These are phyloP conservation scores for Brassica balearica DNA, from an alignment of 441 rosid genomes.

Conservation along the genomic window DNA sequence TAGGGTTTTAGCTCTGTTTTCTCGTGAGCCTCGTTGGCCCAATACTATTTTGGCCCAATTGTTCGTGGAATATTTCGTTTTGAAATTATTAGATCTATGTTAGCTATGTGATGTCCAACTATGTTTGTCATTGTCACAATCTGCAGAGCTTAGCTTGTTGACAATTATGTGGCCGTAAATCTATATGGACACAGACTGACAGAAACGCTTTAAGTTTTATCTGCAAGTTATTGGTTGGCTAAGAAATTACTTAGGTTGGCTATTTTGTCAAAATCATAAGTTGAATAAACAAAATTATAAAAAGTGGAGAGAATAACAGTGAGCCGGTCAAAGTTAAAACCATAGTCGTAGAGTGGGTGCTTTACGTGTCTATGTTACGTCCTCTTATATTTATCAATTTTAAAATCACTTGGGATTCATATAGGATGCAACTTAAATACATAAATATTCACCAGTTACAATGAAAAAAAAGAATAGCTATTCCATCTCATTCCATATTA, in stretches of 20 bases:
- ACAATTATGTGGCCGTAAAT: constrained; percentile 12
- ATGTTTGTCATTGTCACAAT: neutral
- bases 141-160: neutral
- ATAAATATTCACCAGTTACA: too few relatives aligned
- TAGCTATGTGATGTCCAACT: neutral
- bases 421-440: too few relatives aligned
- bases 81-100: too few relatives aligned
- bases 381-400: constrained; percentile 13
- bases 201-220: constrained; percentile 14
- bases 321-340: constrained; percentile 18
- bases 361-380: constrained; percentile 30
- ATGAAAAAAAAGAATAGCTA: too few relatives aligned
- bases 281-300: constrained; percentile 4
- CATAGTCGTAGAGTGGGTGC: constrained; percentile 14
- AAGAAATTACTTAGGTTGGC: neutral
- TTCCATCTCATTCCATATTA: too few relatives aligned
- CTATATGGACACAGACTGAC: constrained; percentile 20
- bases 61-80: too few relatives aligned
- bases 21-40: too few relatives aligned
- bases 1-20: too few relatives aligned
- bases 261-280: constrained; percentile 17
- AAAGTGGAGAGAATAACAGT: constrained; percentile 6
- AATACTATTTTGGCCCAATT: too few relatives aligned
- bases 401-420: neutral
- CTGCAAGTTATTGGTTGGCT: constrained; percentile 27